Evolutionary conservation across 2,329 filamentous ascomycete species (phyloP), one percentile per base, ranked within the genome.

Genomic region (Calonectria multiphialidica): DNA sequence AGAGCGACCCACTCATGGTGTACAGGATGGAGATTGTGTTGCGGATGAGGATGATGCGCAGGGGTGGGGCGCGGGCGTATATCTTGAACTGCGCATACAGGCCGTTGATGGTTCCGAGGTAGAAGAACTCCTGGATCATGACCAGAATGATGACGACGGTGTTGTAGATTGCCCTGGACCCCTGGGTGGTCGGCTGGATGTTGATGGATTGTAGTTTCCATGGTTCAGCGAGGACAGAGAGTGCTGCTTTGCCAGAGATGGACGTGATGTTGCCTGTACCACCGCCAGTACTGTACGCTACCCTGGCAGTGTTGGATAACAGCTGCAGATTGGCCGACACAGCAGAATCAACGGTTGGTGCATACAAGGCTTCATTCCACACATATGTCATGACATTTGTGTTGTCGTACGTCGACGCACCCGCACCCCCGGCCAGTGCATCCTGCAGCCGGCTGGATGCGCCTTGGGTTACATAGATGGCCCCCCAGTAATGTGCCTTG

Each of bases 101-200:
- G 1, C 75, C 76, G 37, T 78, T 78, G 40, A 78, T 65, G 6
- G 70, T 75, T 33, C 73, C 76, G 12, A 78, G 71, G 44, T 76
- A 79, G 55, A 78, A 79, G 61, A 78, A 78, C 18, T 78, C 73
- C 28, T 79, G 72, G 35, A 78, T 77, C 33, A 78, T 45, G n/a
- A 77, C 61, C 55, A 79, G 28, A 10, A 79, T 77, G 57, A 79
- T 75, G n/a, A 73, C 70, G 1, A 78, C 72, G 1, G 75, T 79
- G 30, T 78, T 78, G n/a, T 78, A 79, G 30, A 79, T 77, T 23
- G 72, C 55, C 5, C 77, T 75, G 1, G 76, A 76, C n/a, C 76
- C 76, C 57, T 79, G 76, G 3, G 64, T 33, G 1, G 77, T 79
- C 21, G 72, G 72, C 33, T 76, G 69, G 49, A 79, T 75, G 16